A percentile compares a stretch with the other conserved stretches of the same genome.
phyloP scores from a whole-genome alignment of 345 rosid species.

The Populus deltoides region DNA sequence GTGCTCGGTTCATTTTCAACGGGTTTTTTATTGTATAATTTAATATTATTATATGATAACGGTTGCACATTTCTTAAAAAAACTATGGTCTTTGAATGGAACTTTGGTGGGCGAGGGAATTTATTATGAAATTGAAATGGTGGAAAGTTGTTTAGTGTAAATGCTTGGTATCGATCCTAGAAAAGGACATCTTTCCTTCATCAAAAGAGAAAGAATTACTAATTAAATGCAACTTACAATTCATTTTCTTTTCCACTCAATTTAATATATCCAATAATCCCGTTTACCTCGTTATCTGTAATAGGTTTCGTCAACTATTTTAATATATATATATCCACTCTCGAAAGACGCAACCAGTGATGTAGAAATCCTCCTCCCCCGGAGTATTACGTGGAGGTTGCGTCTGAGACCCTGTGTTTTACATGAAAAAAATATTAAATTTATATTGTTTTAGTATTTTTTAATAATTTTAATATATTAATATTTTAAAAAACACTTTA shows the following conservation, averaged over 20 bases:
- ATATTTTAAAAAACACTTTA: no score
- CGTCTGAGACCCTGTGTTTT: no score
- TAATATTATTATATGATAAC: neutral
- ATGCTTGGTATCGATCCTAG: slow-evolving; percentile 16
- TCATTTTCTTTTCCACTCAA: neutral
- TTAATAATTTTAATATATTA: no score
- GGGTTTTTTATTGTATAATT: neutral
- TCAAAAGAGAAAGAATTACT: neutral
- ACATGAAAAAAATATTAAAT: no score
- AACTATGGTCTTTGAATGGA: neutral
- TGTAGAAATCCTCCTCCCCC: no score
- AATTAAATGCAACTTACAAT: neutral
- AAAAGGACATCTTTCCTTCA: slow-evolving; percentile 15
- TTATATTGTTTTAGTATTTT: no score
- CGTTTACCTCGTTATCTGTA: neutral
- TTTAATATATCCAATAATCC: neutral
- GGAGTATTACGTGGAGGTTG: no score
- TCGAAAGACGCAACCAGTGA: no score
- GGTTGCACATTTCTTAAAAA: neutral
- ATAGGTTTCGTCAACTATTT: neutral
- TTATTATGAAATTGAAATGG: slow-evolving; percentile 12
- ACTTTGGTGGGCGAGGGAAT: slow-evolving; percentile 6
- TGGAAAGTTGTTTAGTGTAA: neutral
- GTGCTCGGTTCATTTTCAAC: slow-evolving; percentile 16
- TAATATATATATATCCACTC: no score